These are phyloP conservation scores for Phoma sp. DNA, from an alignment of 2,329 filamentous ascomycete genomes.

Conservation along the genomic window DNA sequence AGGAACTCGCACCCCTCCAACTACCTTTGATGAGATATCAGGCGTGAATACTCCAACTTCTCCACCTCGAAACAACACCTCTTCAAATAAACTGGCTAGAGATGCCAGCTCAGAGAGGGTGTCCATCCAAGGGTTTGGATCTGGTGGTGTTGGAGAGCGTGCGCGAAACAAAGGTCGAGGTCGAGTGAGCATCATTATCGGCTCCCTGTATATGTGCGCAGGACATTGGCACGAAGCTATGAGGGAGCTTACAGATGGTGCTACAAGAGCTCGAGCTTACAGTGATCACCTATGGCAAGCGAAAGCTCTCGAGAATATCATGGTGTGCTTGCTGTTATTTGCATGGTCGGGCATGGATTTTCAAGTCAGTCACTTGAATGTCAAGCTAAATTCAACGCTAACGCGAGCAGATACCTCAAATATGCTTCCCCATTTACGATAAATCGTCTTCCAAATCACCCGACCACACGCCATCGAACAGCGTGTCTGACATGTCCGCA, in stretches of 20 bases:
- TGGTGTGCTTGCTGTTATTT: slow-evolving; percentile 82
- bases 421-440: slow-evolving; percentile 60
- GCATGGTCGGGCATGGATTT: slow-evolving; percentile 88
- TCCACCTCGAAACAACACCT: slow-evolving; percentile 52
- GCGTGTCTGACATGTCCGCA: slow-evolving; percentile 47
- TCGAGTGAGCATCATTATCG: slow-evolving; percentile 79
- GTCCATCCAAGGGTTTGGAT: slow-evolving; percentile 70
- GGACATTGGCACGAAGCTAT: slow-evolving; percentile 91
- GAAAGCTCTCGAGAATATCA: slow-evolving; percentile 88
- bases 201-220: slow-evolving; percentile 84
- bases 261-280: slow-evolving; percentile 75
- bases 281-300: slow-evolving; percentile 98
- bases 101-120: slow-evolving; percentile 67
- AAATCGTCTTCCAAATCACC: slow-evolving; percentile 55
- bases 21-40: slow-evolving; percentile 58
- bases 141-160: slow-evolving; percentile 72
- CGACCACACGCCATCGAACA: slow-evolving; percentile 50
- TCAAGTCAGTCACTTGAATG: slow-evolving; percentile 58
- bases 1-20: slow-evolving; percentile 48
- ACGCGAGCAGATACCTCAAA: slow-evolving; percentile 57
- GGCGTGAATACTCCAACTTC: slow-evolving; percentile 46
- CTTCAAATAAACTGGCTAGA: slow-evolving; percentile 56
- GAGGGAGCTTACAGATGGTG: slow-evolving; percentile 82
- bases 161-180: slow-evolving; percentile 83
- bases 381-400: background rate